phyloP scores from a whole-genome alignment of 1,284 basidiomycete genomes.

The Tilletiopsis washingtonensis region DNA sequence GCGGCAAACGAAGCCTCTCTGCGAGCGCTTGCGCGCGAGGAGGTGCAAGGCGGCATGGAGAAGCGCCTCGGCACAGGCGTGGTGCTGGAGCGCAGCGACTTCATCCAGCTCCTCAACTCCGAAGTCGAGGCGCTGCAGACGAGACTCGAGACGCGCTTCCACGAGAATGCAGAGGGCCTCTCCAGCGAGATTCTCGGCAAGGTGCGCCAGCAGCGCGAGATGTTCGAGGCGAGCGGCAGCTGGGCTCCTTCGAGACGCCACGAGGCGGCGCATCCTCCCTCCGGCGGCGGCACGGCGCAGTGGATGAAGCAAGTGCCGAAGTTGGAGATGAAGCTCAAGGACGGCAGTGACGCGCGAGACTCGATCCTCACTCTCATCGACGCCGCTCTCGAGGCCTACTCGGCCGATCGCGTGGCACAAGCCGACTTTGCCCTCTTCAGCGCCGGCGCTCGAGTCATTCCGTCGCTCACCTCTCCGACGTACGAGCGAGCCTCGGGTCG shows the following conservation, averaged over 20 bases:
- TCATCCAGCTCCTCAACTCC: slow-evolving; percentile 36
- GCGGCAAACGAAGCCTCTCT: background rate
- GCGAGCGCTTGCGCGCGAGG: background rate
- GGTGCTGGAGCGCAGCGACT: slow-evolving; percentile 31
- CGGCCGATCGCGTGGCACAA: slow-evolving; percentile 69
- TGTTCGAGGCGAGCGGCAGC: slow-evolving; percentile 25
- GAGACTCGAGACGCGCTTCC: slow-evolving; percentile 32
- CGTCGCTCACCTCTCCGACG: slow-evolving; percentile 58
- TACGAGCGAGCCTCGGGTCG: slow-evolving; percentile 60
- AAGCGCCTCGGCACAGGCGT: slow-evolving; percentile 19
- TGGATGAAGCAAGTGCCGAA: background rate
- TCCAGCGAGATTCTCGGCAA: slow-evolving; percentile 26
- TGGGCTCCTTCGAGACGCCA: slow-evolving; percentile 7
- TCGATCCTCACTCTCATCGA: slow-evolving; percentile 64
- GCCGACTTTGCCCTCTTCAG: slow-evolving; percentile 80
- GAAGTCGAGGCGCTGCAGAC: slow-evolving; percentile 43
- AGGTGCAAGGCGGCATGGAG: background rate
- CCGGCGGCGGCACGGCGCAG: slow-evolving; percentile 57
- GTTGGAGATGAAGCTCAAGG: background rate
- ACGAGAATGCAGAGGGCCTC: slow-evolving; percentile 31
- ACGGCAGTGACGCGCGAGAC: slow-evolving; percentile 44
- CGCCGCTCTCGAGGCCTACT: slow-evolving; percentile 57
- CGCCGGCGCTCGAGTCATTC: slow-evolving; percentile 70
- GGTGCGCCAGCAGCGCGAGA: slow-evolving; percentile 26
- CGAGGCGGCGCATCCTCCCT: background rate